phyloP scores from a whole-genome alignment of 805 yeast genomes.

The Wickerhamomyces bisporus region DNA sequence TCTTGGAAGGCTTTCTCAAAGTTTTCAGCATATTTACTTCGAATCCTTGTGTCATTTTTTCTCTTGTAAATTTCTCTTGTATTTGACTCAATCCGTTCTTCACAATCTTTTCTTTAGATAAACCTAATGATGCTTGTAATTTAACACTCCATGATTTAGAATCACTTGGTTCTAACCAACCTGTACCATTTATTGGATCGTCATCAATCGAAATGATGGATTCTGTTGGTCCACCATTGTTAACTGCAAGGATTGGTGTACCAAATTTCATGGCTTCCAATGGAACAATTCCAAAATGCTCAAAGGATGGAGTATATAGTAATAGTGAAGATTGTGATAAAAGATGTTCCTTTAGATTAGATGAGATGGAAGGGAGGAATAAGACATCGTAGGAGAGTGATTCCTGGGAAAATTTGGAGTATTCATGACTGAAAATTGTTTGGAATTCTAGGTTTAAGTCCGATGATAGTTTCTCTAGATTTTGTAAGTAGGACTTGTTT shows the following conservation, averaged over 20 bases:
- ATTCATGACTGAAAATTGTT: constrained; percentile 33
- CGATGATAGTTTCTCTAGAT: constrained; percentile 48
- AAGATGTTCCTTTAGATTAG: constrained; percentile 57
- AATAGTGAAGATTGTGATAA: constrained; percentile 53
- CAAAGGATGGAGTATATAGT: constrained; percentile 84
- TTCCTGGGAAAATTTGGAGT: constrained; percentile 14
- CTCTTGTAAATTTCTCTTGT: constrained; percentile 29
- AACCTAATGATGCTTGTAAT: constrained; percentile 33
- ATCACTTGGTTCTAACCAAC: constrained; percentile 50
- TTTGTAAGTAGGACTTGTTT: constrained; percentile 65
- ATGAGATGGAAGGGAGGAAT: constrained; percentile 77
- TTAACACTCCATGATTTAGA: constrained; percentile 51
- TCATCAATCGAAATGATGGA: constrained; percentile 39
- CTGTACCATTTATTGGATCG: constrained; percentile 44
- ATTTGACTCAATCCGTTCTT: constrained; percentile 29
- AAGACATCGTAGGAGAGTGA: constrained; percentile 40
- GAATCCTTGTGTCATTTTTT: constrained; percentile 34
- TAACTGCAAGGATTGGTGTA: constrained; percentile 79
- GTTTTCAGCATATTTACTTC: constrained; percentile 30
- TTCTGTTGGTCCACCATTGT: constrained; percentile 92
- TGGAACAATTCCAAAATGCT: constrained; percentile 98
- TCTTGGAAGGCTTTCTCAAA: constrained; percentile 18
- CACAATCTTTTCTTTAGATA: constrained; percentile 15
- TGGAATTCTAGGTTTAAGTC: constrained; percentile 38
- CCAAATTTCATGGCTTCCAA: constrained; percentile 86